Evolutionary conservation across 345 rosid genomes (phyloP).

Genomic region (Citrus glauca): DNA sequence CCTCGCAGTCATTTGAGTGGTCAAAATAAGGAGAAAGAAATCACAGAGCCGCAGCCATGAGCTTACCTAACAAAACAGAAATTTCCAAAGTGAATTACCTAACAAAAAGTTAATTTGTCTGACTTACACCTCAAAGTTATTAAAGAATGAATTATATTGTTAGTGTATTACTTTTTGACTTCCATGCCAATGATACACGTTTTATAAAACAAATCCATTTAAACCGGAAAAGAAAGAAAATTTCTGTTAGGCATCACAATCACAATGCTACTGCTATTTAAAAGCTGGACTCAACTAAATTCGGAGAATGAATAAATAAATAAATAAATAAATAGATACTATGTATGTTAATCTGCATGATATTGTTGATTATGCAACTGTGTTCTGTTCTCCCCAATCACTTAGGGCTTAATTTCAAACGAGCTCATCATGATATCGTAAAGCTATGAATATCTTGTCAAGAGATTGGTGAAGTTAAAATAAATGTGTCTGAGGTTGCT

Average conservation of each 20-base stretch:
- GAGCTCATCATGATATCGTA: not conserved
- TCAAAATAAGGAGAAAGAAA: not conserved
- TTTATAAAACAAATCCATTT: not conserved
- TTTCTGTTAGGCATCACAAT: slow-evolving; percentile 7
- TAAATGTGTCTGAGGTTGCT: too few relatives aligned
- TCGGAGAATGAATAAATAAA: too few relatives aligned
- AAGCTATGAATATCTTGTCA: not conserved
- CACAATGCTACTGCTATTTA: not conserved
- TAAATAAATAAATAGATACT: too few relatives aligned
- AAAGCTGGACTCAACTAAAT: not conserved
- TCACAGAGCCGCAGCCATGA: not conserved
- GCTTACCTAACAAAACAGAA: not conserved
- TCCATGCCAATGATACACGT: not conserved
- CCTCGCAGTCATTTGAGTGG: not conserved
- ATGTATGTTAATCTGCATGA: not conserved
- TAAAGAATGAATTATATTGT: slow-evolving; percentile 5
- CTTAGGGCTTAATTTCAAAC: not conserved
- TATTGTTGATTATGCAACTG: not conserved
- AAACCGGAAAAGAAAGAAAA: not conserved
- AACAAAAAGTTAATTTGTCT: not conserved
- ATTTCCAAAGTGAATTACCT: slow-evolving; percentile 5
- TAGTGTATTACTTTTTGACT: slow-evolving; percentile 10
- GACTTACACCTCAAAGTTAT: not conserved
- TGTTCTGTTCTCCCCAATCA: not conserved
- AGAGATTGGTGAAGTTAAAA: slow-evolving; percentile 8